Evolutionary conservation across 192 early-diverging fungal genomes (phyloP), one percentile per base, ranked within the genome.

Genomic region (Coemansia erecta): DNA sequence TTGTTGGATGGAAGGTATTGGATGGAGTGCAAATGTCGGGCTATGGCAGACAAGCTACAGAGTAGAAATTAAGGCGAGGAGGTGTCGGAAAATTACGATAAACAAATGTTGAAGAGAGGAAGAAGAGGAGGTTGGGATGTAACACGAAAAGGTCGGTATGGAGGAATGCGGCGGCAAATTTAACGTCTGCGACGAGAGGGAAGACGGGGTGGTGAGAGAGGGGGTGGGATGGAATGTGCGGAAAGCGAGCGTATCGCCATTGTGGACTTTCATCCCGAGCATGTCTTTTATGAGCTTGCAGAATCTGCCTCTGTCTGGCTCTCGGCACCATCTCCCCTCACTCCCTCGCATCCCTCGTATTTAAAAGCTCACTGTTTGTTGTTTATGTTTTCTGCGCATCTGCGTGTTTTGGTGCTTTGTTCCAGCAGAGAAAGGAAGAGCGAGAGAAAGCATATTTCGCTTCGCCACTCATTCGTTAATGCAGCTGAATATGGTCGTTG

Each of bases 331-430:
- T 17, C 53, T 40, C 53, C 53, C 53, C 21, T 54, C 33, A 15
- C 35, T 54, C 53, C 53, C 53, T 54, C 53, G 17, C 31, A 39
- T 54, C 18, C 53, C 35, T 54, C 37, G 12, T 54, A 39, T 54
- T 19, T 39, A 26, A 52, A 52, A 33, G 26, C 28, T 31, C 28
- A 5, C 4, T 31, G 28, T 31, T 31, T 47, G 46, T 21, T 21
- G 21, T 47, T 47, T 21, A 17, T 2, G 46, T 21, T 47, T 15
- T 31, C 28, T 31, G 28, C 7, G 28, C 7, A 31, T 31, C 28
- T 31, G 28, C 28, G 28, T 47, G 46, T n/a, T 21, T 21, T 47
- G 46, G 5, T 47, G 46, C 46, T n/a, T 44, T 44, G 42, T 44
- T 44, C 42, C 2, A 31, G 7, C 28, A 31, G 28, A 31, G 28